Base-by-base conservation (phyloP, 495 filamentous ascomycete species). In the Penicillium psychrofluorescens region DNA sequence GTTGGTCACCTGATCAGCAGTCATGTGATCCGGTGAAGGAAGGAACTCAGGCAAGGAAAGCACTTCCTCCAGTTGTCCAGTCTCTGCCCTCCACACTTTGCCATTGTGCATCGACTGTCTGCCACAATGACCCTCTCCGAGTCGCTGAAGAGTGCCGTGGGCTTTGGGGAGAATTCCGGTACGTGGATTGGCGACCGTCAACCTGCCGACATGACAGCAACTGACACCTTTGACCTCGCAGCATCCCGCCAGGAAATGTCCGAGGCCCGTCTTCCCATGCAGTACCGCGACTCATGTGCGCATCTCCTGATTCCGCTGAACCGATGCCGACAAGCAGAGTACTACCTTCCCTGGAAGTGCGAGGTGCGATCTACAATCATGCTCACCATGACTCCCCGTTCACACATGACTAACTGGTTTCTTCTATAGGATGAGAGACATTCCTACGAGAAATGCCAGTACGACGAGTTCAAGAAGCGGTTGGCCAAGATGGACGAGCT, bases 401-500 rank as follows among this genome's bases (percentile, higher is more conserved):
- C 38, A 53, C 27, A 2, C 8, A 12, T 46, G 40, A 15, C 38
- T 35, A 37, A 39, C 16, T 5, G 11, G 6, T 32, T 13, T 9
- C 38, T 8, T 44, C n/a, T 32, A 32, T 55, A 96, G 92, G 78
- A 86, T 60, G 92, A 98, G 75, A 76, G 92, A 75, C 92, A 98
- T 68, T 82, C 78, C 57, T 98, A 98, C 72, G 92, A 98, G 61
- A 97, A 96, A 65, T 98, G 92, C 81, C 92, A 98, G 58, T 98
- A 98, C 72, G 84, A 83, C 34, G 92, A 95, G 62, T 98, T 98
- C 77, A 95, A 95, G 82, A 90, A 89, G 77, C 84, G 92, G 29
- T 92, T 98, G 45, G 86, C 86, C 45, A 96, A 94, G 81, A 98
- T 98, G 94, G 81, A 96, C 56, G 92, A 98, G 74, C 70, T 98